Conservation (phyloP, 345 rosid species). For the Linum lewisii region DNA sequence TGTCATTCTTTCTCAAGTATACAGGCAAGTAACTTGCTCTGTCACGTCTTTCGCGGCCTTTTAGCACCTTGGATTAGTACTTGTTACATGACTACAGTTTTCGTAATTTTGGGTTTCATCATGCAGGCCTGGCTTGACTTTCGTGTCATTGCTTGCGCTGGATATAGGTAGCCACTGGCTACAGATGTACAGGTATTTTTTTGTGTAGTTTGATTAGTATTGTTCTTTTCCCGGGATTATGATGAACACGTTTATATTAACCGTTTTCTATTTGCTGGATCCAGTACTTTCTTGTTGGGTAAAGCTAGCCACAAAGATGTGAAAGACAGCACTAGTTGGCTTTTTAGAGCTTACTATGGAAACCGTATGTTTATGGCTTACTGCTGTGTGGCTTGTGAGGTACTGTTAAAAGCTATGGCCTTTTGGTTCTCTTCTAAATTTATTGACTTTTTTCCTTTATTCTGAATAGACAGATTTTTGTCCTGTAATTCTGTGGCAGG, state of each 20-base stretch:
- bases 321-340: constrained; percentile 87
- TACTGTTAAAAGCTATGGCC: constrained; percentile 7
- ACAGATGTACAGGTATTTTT: constrained; percentile 80
- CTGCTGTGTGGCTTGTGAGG: constrained; percentile 96
- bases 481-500: constrained; percentile 27
- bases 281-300: constrained; percentile 84
- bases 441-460: constrained; percentile 7
- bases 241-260: neutral
- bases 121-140: constrained; percentile 82
- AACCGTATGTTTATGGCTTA: constrained; percentile 86
- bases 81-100: neutral
- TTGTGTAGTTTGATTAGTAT: neutral
- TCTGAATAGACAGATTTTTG: neutral
- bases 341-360: constrained; percentile 85
- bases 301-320: constrained; percentile 92
- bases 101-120: constrained; percentile 9
- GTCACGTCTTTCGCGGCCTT: neutral
- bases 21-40: constrained; percentile 33
- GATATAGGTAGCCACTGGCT: constrained; percentile 96
- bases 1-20: constrained; percentile 81
- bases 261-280: constrained; percentile 1
- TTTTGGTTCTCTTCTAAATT: neutral
- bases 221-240: neutral
- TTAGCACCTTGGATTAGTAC: neutral
- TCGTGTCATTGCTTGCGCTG: constrained; percentile 71